Conservation (phyloP, 179 eudicot species). For the Actinidia arguta region DNA sequence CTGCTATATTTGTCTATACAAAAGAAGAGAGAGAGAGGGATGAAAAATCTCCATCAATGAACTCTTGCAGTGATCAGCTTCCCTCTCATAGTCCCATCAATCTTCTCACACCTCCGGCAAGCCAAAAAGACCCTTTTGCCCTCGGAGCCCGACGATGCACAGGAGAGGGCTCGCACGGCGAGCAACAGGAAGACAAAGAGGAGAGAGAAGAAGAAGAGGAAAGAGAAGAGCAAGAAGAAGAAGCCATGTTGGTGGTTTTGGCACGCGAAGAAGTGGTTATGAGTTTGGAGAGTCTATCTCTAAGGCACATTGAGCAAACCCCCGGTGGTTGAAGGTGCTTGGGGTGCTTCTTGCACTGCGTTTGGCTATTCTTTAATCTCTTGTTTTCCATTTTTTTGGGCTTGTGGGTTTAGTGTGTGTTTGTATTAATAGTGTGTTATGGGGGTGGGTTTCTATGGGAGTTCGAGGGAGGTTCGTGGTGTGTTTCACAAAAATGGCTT, state of each 20-base stretch:
- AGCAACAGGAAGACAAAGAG: constrained; percentile 16
- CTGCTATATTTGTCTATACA: neutral
- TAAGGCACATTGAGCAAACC: constrained; percentile 54
- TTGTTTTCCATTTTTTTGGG: constrained; percentile 23
- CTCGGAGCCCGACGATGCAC: neutral
- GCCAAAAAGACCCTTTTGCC: constrained; percentile 18
- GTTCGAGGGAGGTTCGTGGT: constrained; percentile 32
- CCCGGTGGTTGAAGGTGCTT: constrained; percentile 60
- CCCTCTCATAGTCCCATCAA: neutral
- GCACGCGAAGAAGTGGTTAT: constrained; percentile 3
- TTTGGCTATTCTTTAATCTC: constrained; percentile 5
- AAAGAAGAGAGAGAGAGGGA: neutral
- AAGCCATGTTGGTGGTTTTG: neutral
- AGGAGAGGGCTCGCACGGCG: constrained; percentile 28
- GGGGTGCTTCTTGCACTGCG: constrained; percentile 52
- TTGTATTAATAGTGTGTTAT: neutral
- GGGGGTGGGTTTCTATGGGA: constrained; percentile 31
- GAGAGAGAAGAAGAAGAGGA: neutral
- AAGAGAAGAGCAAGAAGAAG: constrained; percentile 1
- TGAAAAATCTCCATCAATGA: neutral
- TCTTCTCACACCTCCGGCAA: neutral
- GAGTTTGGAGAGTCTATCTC: constrained; percentile 35
- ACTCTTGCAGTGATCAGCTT: constrained; percentile 18
- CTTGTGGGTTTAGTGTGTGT: neutral
- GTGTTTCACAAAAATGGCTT: constrained; percentile 11